phyloP scores from a whole-genome alignment of 2,329 filamentous ascomycete genomes.

The Colletotrichum trifolii region DNA sequence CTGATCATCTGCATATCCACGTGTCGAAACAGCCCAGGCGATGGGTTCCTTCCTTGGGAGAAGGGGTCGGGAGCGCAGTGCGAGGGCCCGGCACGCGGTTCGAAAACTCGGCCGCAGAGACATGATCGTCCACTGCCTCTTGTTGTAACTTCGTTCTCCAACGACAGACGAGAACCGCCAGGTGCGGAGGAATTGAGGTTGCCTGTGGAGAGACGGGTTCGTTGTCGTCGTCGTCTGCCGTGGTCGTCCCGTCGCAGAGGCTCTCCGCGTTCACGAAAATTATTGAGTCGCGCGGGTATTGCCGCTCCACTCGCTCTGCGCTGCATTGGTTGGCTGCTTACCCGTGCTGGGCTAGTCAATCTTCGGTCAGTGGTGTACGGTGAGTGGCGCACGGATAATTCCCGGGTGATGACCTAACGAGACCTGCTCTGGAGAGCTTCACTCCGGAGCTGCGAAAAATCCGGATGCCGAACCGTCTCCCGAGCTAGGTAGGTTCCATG shows the following conservation, averaged over 20 bases:
- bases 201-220: neutral
- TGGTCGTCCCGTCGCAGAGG: conserved; percentile 9
- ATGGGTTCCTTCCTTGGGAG: conserved; percentile 40
- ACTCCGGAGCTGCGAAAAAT: too few relatives aligned
- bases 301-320: conserved; percentile 27
- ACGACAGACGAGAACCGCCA: neutral
- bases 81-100: conserved; percentile 54
- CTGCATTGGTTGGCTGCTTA: conserved; percentile 9
- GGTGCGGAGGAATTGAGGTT: conserved; percentile 1
- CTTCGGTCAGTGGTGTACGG: too few relatives aligned
- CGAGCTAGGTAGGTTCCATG: too few relatives aligned
- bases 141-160: neutral
- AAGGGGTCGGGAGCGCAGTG: conserved; percentile 50
- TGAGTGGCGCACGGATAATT: too few relatives aligned
- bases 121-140: conserved; percentile 51
- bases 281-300: conserved; percentile 34
- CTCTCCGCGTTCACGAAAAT: conserved; percentile 28
- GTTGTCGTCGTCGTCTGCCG: neutral
- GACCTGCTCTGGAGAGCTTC: too few relatives aligned
- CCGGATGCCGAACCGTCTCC: too few relatives aligned
- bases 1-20: conserved; percentile 44
- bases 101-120: conserved; percentile 65
- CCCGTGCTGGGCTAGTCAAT: neutral
- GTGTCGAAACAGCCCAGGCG: conserved; percentile 39
- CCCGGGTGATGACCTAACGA: too few relatives aligned